phyloP scores from a whole-genome alignment of 257 asterid genomes.

The Primulina huaijiensis region DNA sequence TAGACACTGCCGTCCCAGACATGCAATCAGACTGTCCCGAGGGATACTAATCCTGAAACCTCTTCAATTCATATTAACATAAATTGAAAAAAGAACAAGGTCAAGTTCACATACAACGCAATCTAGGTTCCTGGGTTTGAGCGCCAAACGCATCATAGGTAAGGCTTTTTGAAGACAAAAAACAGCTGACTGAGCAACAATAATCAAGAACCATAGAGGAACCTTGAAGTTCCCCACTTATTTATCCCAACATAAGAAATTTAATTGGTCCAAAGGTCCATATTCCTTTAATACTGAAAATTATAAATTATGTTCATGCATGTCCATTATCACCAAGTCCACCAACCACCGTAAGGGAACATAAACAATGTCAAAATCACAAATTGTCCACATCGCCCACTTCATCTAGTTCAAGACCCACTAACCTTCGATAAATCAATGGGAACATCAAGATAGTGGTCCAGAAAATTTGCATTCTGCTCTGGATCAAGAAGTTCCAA shows the following conservation, averaged over 20 bases:
- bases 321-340: constrained; percentile 15
- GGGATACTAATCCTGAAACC: not conserved
- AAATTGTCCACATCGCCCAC: not conserved
- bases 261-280: not conserved
- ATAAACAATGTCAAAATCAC: constrained; percentile 9
- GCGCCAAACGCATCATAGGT: no score
- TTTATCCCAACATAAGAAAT: not conserved
- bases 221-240: not conserved
- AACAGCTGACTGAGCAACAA: not conserved
- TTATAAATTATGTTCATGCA: not conserved
- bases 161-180: no score
- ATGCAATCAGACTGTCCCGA: no score
- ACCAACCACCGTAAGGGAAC: constrained; percentile 1
- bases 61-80: not conserved
- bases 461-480: constrained; percentile 97
- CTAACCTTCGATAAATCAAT: constrained; percentile 97
- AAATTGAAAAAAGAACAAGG: not conserved
- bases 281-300: not conserved
- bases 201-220: not conserved
- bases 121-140: no score
- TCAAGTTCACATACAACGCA: no score
- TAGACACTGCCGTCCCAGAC: no score
- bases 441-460: constrained; percentile 97
- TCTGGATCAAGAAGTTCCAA: constrained; percentile 98
- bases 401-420: constrained; percentile 10